Evolutionary conservation across 768 basidiomycete species (phyloP), one percentile per base, ranked within the genome.

Genomic region (Tylopilus cervinicoccineus): DNA sequence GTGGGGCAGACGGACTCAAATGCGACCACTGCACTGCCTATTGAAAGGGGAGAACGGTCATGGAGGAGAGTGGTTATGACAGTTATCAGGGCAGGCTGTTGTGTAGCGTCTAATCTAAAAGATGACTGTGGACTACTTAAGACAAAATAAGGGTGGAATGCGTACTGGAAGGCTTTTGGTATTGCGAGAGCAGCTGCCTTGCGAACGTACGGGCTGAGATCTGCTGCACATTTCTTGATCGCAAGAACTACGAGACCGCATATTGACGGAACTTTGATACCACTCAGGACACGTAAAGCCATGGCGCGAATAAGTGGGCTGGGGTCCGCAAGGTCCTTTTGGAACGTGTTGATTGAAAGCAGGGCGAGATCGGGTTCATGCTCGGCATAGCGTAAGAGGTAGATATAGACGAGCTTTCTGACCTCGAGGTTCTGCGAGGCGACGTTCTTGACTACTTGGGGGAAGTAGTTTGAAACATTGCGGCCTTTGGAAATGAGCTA

Each of bases 311-410:
- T 97, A 58, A 96, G 80, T 0, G 94, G 95, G 52, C 87, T 96
- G 27, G 84, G 74, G 60, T 98, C 96, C 5, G 86, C 83, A 26
- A 99, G 75, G 70, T 99, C 96, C 68, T 91, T 92, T 67, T 99
- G 96, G 64, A 98, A 97, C 1, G 95, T 95, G 70, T 99, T 99
- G 73, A 99, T 95, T 3, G 93, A 94, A 26, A 99, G 77, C 41
- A 99, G 71, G 1, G 95, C 89, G 40, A 98, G 83, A 67, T 98
- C 96, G 13, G 96, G 94, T 59, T 96, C 93, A 28, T 84, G 81
- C 34, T 89, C 84, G 42, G 96, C 93, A 68, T 96, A 94, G 51
- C 92, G 86, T 38, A 98, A 74, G 55, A 99, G 84, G 72, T 95
- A 99, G 55, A 98, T 95, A 68, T 98, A 98, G 32, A 98, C 93